Conservation (phyloP, 805 yeast species). For the Suhomyces kilbournensis region DNA sequence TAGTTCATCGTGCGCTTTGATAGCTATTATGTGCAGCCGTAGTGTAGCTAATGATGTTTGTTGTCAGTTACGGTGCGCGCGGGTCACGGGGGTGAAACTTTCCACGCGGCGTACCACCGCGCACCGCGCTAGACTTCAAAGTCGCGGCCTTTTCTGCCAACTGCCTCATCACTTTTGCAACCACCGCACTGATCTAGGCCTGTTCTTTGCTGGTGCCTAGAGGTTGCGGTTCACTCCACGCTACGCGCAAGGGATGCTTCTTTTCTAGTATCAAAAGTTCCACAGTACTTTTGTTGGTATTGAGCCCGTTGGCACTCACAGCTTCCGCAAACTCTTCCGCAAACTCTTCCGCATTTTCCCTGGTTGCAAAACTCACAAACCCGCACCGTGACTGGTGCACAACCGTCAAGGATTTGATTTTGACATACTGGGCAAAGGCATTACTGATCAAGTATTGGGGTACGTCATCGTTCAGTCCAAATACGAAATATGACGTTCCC, state of each 20-base stretch:
- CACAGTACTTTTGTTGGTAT: conserved; percentile 24
- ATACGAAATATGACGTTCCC: conserved; percentile 64
- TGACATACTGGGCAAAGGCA: conserved; percentile 45
- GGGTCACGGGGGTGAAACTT: no score
- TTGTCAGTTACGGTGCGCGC: no score
- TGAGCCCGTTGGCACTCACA: conserved; percentile 23
- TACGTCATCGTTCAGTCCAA: conserved; percentile 65
- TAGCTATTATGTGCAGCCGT: no score
- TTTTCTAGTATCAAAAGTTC: conserved; percentile 31
- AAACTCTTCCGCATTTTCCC: conserved; percentile 52
- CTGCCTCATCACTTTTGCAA: conserved; percentile 51
- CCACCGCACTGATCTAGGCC: conserved; percentile 47
- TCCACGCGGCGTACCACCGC: neutral
- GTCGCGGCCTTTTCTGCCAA: conserved; percentile 41
- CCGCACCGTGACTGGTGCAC: conserved; percentile 64
- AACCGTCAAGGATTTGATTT: conserved; percentile 46
- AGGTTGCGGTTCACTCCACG: conserved; percentile 51
- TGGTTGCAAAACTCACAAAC: conserved; percentile 50
- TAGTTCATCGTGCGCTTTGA: conserved; percentile 15
- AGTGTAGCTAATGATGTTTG: no score
- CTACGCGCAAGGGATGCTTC: conserved; percentile 46
- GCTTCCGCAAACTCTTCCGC: conserved; percentile 28
- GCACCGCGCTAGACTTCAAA: neutral
- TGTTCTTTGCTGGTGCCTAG: conserved; percentile 46
- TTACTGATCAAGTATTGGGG: conserved; percentile 62